Evolutionary conservation across 176 grass and related monocot species (phyloP).

Genomic region (Miscanthus lutarioriparius): DNA sequence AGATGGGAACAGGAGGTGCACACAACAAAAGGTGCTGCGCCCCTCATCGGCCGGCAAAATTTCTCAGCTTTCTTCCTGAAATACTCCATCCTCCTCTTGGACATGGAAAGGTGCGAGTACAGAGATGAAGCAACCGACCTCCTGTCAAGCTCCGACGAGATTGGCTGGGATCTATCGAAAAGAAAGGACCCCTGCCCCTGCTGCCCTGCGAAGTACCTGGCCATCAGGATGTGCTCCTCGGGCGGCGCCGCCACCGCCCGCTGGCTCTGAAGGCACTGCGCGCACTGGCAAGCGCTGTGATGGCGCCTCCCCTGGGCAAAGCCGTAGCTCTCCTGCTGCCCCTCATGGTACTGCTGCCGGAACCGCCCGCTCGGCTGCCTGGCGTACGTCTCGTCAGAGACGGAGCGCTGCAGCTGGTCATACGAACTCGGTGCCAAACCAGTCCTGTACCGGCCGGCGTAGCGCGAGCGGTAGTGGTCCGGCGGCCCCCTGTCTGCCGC

Average conservation of each 20-base stretch:
- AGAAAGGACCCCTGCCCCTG: conserved; percentile 41
- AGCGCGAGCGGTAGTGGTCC: conserved; percentile 26
- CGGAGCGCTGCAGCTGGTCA: conserved; percentile 27
- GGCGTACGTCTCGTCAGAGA: conserved; percentile 43
- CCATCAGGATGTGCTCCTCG: conserved; percentile 46
- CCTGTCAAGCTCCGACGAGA: conserved; percentile 51
- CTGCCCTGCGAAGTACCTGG: conserved; percentile 53
- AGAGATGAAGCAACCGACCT: conserved; percentile 42
- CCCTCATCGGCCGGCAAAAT: conserved; percentile 50
- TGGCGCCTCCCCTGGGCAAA: conserved; percentile 41
- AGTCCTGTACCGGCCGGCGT: conserved; percentile 31
- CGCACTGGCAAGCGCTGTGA: conserved; percentile 41
- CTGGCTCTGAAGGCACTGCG: conserved; percentile 34
- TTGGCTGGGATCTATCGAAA: conserved; percentile 40
- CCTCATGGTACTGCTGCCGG: conserved; percentile 43
- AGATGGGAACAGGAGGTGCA: conserved; percentile 73
- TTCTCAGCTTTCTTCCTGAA: conserved; percentile 54
- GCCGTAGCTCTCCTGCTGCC: conserved; percentile 40
- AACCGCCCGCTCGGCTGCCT: conserved; percentile 41
- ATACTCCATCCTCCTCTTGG: conserved; percentile 46
- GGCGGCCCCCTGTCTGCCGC: background rate
- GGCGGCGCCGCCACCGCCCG: conserved; percentile 2
- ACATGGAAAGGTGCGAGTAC: conserved; percentile 44
- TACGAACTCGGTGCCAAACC: conserved; percentile 14
- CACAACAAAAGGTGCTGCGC: conserved; percentile 69